Conservation (phyloP, 164 flowering plant species). For the Brasenia schreberi region DNA sequence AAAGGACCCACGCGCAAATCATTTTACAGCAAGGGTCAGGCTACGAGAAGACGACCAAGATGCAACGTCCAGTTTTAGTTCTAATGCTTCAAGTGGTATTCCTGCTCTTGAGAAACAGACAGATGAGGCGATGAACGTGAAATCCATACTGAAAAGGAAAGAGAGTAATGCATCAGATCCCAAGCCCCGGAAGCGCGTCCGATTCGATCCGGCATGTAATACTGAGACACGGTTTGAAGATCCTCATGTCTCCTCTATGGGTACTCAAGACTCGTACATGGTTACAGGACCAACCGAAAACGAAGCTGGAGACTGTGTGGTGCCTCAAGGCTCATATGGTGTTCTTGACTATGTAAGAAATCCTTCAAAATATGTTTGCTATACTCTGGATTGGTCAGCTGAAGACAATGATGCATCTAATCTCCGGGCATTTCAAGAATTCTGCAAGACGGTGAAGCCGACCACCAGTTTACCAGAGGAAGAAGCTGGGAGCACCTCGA, state of each 20-base stretch:
- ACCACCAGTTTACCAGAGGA: background rate
- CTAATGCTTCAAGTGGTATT: conserved; percentile 19
- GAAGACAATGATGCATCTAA: conserved; percentile 46
- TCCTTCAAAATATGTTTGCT: conserved; percentile 61
- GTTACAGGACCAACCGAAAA: conserved; percentile 9
- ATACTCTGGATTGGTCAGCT: conserved; percentile 44
- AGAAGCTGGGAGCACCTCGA: conserved; percentile 11
- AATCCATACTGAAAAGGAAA: conserved; percentile 70
- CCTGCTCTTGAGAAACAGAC: conserved; percentile 7
- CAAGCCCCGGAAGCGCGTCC: conserved; percentile 59
- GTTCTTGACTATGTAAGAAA: conserved; percentile 76
- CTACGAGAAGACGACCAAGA: conserved; percentile 53
- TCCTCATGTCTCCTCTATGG: conserved; percentile 9
- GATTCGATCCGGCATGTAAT: conserved; percentile 38
- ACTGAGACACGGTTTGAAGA: conserved; percentile 15
- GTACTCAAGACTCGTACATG: conserved; percentile 1
- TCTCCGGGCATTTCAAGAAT: conserved; percentile 44
- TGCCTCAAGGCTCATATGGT: conserved; percentile 13
- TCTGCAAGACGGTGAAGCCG: conserved; percentile 24
- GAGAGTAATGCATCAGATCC: conserved; percentile 19
- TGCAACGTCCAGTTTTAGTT: conserved; percentile 18
- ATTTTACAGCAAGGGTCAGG: conserved; percentile 53
- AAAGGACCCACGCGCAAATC: conserved; percentile 78
- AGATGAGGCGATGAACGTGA: conserved; percentile 21
- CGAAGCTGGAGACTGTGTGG: conserved; percentile 5